Percentiles rank a stretch among this genome's conserved stretches.
These are phyloP conservation scores for Juncus inflexus DNA, from an alignment of 176 grass and related monocot species.

Conservation along the genomic window DNA sequence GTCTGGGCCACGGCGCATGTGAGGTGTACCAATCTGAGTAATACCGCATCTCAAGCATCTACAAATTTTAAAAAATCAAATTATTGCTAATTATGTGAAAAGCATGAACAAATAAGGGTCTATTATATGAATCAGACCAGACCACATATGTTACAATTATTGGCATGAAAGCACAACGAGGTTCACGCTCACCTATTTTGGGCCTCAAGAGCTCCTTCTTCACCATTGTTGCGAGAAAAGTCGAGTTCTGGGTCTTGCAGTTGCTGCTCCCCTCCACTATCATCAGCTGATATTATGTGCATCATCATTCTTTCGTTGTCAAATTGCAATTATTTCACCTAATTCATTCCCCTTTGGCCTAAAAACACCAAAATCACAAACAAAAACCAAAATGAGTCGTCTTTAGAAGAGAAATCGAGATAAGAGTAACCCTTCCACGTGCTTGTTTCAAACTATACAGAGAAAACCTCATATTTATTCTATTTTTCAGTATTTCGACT, in stretches of 20 bases:
- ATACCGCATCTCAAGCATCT: conserved; percentile 80
- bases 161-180: background rate
- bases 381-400: background rate
- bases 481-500: too few species aligned
- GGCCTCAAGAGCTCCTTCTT: conserved; percentile 15
- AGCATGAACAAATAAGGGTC: background rate
- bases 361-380: background rate
- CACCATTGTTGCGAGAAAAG: conserved; percentile 10
- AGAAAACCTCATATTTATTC: too few species aligned
- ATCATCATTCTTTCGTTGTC: conserved; percentile 12
- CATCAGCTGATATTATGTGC: conserved; percentile 24
- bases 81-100: background rate
- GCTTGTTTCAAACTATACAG: too few species aligned
- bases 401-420: background rate
- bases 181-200: conserved; percentile 19
- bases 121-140: background rate
- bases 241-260: conserved; percentile 24
- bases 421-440: background rate
- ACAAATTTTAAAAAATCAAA: conserved; percentile 24
- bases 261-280: conserved; percentile 31
- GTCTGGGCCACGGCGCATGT: conserved; percentile 90
- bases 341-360: conserved; percentile 18
- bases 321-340: background rate
- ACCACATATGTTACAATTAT: background rate
- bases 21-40: conserved; percentile 61